Evolutionary conservation across 768 basidiomycete genomes (phyloP).

Genomic region (Mycena galericulata): DNA sequence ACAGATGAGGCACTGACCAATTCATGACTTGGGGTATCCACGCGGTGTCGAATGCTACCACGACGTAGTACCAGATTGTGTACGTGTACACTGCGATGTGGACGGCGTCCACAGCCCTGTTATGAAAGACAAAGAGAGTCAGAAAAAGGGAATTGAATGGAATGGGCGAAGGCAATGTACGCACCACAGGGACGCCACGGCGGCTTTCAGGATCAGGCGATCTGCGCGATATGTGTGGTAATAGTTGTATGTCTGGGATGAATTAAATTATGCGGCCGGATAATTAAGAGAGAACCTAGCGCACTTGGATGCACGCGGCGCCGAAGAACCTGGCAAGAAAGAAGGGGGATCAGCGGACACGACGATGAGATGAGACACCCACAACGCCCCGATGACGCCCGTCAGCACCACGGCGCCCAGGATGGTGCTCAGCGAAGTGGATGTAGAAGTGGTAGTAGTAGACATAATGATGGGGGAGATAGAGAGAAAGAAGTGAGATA

Average conservation of each 20-base stretch:
- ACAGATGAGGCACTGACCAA: background rate
- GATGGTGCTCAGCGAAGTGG: slow-evolving; percentile 1
- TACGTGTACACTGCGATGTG: slow-evolving; percentile 22
- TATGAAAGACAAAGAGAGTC: background rate
- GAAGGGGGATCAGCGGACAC: too few species aligned
- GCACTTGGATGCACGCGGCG: slow-evolving; percentile 17
- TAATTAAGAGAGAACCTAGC: background rate
- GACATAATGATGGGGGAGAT: slow-evolving; percentile 12
- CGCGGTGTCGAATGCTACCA: slow-evolving; percentile 16
- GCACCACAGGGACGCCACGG: slow-evolving; percentile 5
- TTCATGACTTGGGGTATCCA: slow-evolving; percentile 22
- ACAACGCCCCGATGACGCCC: slow-evolving; percentile 15
- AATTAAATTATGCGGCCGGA: background rate
- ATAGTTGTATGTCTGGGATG: slow-evolving; percentile 20
- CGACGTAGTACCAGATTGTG: slow-evolving; percentile 27
- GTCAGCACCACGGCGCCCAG: slow-evolving; percentile 22
- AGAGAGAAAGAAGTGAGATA: background rate
- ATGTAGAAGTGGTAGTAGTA: too few species aligned
- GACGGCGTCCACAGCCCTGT: slow-evolving; percentile 12
- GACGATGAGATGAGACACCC: background rate
- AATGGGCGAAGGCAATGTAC: background rate
- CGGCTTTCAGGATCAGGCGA: background rate
- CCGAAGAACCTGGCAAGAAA: slow-evolving; percentile 15
- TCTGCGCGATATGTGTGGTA: slow-evolving; percentile 8
- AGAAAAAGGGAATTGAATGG: too few species aligned